These are phyloP conservation scores for Nicotiana knightiana DNA, from an alignment of 257 asterid species.

Conservation along the genomic window DNA sequence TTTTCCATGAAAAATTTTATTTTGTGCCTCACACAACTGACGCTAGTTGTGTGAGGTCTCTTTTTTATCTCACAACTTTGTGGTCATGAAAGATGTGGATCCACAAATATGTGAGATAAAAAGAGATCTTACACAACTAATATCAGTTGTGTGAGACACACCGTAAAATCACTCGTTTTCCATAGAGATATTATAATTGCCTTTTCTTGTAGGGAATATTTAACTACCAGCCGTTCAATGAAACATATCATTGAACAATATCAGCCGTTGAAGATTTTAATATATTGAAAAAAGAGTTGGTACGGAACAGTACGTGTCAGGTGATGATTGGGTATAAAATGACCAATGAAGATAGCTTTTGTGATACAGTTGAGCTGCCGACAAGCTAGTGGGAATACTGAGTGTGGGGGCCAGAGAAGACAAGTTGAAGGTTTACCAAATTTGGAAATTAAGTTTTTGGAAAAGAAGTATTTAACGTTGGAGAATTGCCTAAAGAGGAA, in stretches of 20 bases:
- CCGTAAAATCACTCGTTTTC: no score
- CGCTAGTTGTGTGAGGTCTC: no score
- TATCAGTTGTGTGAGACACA: no score
- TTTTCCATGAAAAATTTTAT: no score
- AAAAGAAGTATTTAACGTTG: background rate
- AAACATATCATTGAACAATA: background rate
- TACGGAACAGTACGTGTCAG: background rate
- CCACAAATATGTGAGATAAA: no score
- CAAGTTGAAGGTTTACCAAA: background rate
- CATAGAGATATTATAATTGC: background rate
- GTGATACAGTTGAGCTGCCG: background rate
- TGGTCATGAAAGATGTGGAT: no score
- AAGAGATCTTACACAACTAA: no score
- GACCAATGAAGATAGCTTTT: background rate
- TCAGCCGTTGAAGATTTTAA: background rate
- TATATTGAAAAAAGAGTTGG: background rate
- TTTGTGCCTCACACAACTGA: no score
- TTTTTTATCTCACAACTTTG: no score
- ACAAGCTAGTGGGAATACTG: background rate
- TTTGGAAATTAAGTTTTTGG: background rate
- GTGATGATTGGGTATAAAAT: background rate
- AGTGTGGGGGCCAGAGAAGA: background rate
- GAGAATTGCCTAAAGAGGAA: background rate
- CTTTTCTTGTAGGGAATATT: background rate
- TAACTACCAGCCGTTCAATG: background rate